phyloP scores from a whole-genome alignment of 192 early-diverging fungal genomes.

The Dispira simplex region DNA sequence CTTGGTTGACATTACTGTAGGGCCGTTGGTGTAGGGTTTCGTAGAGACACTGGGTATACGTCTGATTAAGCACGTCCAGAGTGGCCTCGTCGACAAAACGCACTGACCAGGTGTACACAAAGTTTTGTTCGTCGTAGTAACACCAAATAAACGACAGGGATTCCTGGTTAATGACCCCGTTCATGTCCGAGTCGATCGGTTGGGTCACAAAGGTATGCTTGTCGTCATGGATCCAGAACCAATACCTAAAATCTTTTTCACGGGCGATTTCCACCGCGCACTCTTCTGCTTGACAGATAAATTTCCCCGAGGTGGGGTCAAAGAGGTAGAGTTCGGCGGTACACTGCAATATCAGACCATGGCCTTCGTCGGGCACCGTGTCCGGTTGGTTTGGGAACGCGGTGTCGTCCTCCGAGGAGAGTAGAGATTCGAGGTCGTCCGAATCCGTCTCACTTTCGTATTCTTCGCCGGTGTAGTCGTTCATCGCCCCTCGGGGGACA shows the following conservation, averaged over 20 bases:
- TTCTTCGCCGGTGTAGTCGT: constrained; percentile 12
- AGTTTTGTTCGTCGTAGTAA: constrained; percentile 37
- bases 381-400: constrained; percentile 41
- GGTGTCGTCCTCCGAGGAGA: constrained; percentile 27
- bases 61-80: constrained; percentile 41
- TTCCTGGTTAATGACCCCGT: constrained; percentile 55
- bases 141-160: constrained; percentile 69
- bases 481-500: not conserved
- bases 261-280: constrained; percentile 22
- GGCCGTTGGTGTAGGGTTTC: constrained; percentile 46
- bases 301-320: constrained; percentile 31
- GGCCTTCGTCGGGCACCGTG: constrained; percentile 26
- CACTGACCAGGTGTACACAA: constrained; percentile 62
- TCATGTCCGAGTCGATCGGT: constrained; percentile 54
- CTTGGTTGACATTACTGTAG: constrained; percentile 45
- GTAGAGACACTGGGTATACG: constrained; percentile 58
- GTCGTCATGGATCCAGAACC: constrained; percentile 33
- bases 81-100: constrained; percentile 34
- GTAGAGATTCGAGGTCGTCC: constrained; percentile 26
- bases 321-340: constrained; percentile 50
- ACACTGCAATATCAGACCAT: constrained; percentile 35
- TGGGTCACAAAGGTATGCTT: constrained; percentile 32
- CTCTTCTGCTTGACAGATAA: constrained; percentile 35
- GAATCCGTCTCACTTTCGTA: constrained; percentile 32
- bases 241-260: constrained; percentile 26